Evolutionary conservation across 768 basidiomycete species (phyloP), one percentile per base, ranked within the genome.

Genomic region (Suillus occidentalis): DNA sequence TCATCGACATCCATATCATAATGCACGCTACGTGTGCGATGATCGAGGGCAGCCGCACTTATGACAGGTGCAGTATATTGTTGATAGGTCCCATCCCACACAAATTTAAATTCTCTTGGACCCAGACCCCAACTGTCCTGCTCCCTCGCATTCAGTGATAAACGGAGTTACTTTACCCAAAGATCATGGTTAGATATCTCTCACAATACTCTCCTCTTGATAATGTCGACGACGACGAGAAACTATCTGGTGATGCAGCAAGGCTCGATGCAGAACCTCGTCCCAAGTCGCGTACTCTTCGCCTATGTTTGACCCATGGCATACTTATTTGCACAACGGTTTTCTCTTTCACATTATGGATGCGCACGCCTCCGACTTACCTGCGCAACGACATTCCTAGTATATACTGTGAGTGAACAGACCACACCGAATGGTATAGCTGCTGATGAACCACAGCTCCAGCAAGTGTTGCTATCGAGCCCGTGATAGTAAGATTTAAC

Each of bases 311-410:
- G 47, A 40, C 25, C 31, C 65, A 60, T 28, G 49, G 61, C 12
- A 20, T 37, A 31, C 57, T 65, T 6, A 14, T 56, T 25, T 53
- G 53, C 49, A 14, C 60, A 22, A 56, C 43, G 16, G 5, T 45
- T 6, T 5, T 65, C n/a, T 63, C 58, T 42, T 67, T 69, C n/a
- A 31, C 37, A 42, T 25, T 69, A 49, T 69, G 68, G 63, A 53
- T 61, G 36, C 10, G 34, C 13, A 55, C 53, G 34, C 53, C 53
- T 36, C n/a, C 60, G 9, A 36, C 43, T 49, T 4, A 20, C 20
- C 34, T 61, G 60, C 49, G 22, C 28, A 18, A 61, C n/a, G 40
- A 61, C 22, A 49, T 36, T 18, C 28, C 60, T 61, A 50, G 1
- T 9, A 18, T 61, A 25, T 61, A 61, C 20, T 53, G 60, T 61